These are phyloP conservation scores for Apiotrichum laibachii DNA, from an alignment of 1,284 basidiomycete species.

Conservation along the genomic window DNA sequence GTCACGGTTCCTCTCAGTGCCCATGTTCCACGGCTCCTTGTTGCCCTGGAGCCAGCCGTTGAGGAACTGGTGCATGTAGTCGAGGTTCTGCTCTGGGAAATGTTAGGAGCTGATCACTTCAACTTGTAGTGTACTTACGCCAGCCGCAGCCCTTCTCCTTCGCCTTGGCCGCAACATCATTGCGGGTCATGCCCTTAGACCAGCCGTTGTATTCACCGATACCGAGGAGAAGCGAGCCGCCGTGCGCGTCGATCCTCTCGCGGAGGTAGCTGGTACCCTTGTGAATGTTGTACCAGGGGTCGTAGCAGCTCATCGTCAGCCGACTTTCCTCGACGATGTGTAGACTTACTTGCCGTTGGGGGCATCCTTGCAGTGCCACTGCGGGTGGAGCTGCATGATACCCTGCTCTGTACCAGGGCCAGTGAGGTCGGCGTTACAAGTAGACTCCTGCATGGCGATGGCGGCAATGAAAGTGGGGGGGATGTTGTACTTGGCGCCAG, in stretches of 20 bases:
- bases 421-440: conserved; percentile 64
- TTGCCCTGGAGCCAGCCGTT: conserved; percentile 75
- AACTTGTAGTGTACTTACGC: background rate
- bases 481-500: conserved; percentile 49
- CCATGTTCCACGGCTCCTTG: conserved; percentile 62
- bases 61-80: conserved; percentile 68
- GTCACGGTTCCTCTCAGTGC: conserved; percentile 38
- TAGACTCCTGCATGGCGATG: conserved; percentile 77
- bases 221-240: conserved; percentile 61
- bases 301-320: conserved; percentile 26
- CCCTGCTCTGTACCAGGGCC: conserved; percentile 81
- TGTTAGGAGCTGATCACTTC: background rate
- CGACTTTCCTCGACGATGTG: background rate
- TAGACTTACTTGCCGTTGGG: conserved; percentile 52
- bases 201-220: conserved; percentile 81
- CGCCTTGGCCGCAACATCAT: conserved; percentile 29
- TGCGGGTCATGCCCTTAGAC: conserved; percentile 62
- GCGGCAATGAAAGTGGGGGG: conserved; percentile 70
- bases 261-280: conserved; percentile 31
- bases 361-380: too few species aligned
- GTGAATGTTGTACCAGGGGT: conserved; percentile 60
- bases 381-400: conserved; percentile 78
- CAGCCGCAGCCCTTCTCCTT: background rate
- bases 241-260: conserved; percentile 46
- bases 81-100: conserved; percentile 53